These are phyloP conservation scores for Rhizophagus prolifer DNA, from an alignment of 192 early-diverging fungal genomes.

Conservation along the genomic window DNA sequence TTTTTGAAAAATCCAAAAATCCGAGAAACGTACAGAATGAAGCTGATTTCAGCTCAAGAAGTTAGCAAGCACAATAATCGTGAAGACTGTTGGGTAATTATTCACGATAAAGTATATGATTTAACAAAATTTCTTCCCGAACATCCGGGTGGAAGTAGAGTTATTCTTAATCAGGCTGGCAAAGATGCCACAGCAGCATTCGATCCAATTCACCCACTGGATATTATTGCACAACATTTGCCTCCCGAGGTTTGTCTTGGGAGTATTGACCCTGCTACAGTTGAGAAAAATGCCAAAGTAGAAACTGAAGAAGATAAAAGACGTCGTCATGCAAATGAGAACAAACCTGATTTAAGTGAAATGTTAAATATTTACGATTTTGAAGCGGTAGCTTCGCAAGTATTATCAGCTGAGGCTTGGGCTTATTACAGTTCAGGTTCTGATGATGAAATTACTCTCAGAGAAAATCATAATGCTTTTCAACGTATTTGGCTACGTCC, in stretches of 20 bases:
- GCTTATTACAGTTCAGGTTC: conserved; percentile 82
- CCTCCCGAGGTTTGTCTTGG: conserved; percentile 56
- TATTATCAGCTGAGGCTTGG: conserved; percentile 68
- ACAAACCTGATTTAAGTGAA: conserved; percentile 52
- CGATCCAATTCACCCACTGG: conserved; percentile 62
- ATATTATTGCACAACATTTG: conserved; percentile 59
- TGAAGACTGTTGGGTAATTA: conserved; percentile 60
- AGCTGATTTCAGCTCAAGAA: conserved; percentile 24
- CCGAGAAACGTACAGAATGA: not conserved
- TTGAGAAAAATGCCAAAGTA: conserved; percentile 12
- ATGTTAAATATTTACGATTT: conserved; percentile 76
- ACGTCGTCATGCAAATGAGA: conserved; percentile 31
- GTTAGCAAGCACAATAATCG: conserved; percentile 28
- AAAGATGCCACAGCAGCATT: conserved; percentile 68
- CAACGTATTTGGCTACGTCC: conserved; percentile 70
- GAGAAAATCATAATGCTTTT: conserved; percentile 80
- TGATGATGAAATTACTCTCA: conserved; percentile 79
- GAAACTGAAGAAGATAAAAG: conserved; percentile 43
- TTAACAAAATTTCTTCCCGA: conserved; percentile 59
- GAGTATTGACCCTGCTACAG: conserved; percentile 44
- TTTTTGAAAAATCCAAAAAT: no score
- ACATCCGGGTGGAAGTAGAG: conserved; percentile 58
- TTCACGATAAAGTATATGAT: conserved; percentile 65
- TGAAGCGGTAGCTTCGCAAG: conserved; percentile 59
- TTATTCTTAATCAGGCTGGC: conserved; percentile 68